These are phyloP conservation scores for Pythium brassicae DNA, from an alignment of 352 stramenopile genomes.

Conservation along the genomic window DNA sequence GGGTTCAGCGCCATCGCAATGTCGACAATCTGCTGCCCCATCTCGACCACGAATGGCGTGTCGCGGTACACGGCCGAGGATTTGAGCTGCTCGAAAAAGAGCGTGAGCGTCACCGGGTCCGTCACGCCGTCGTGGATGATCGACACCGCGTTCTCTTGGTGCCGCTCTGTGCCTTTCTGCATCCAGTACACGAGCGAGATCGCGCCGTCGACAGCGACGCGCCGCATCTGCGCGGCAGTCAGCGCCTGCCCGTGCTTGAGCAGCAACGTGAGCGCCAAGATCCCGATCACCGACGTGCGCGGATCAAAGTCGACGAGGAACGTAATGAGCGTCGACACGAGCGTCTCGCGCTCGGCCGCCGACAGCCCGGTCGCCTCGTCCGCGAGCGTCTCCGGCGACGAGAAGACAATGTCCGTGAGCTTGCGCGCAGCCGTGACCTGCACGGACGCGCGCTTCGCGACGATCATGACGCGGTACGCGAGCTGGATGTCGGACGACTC, in stretches of 20 bases:
- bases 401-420: slow-evolving; percentile 74
- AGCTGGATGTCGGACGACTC: slow-evolving; percentile 54
- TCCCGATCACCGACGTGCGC: slow-evolving; percentile 65
- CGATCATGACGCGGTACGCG: slow-evolving; percentile 56
- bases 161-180: slow-evolving; percentile 75
- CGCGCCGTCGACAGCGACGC: slow-evolving; percentile 60
- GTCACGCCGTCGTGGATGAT: slow-evolving; percentile 69
- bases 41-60: slow-evolving; percentile 55
- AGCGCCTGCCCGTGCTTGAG: slow-evolving; percentile 57
- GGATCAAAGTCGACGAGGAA: slow-evolving; percentile 74
- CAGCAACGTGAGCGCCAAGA: slow-evolving; percentile 63
- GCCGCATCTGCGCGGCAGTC: slow-evolving; percentile 59
- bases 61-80: slow-evolving; percentile 41
- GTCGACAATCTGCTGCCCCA: slow-evolving; percentile 67
- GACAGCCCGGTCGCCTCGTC: slow-evolving; percentile 48
- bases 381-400: slow-evolving; percentile 43
- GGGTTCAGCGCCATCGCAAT: slow-evolving; percentile 51
- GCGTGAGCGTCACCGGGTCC: slow-evolving; percentile 25
- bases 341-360: slow-evolving; percentile 39
- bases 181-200: slow-evolving; percentile 80
- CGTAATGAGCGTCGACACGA: slow-evolving; percentile 65
- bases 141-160: slow-evolving; percentile 75
- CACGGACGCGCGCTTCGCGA: slow-evolving; percentile 45
- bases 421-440: slow-evolving; percentile 68
- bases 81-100: slow-evolving; percentile 67